Percentiles rank a stretch among this genome's conserved stretches.
Conservation (phyloP, 2,329 filamentous ascomycete genomes). For the Aureobasidium uvarum region DNA sequence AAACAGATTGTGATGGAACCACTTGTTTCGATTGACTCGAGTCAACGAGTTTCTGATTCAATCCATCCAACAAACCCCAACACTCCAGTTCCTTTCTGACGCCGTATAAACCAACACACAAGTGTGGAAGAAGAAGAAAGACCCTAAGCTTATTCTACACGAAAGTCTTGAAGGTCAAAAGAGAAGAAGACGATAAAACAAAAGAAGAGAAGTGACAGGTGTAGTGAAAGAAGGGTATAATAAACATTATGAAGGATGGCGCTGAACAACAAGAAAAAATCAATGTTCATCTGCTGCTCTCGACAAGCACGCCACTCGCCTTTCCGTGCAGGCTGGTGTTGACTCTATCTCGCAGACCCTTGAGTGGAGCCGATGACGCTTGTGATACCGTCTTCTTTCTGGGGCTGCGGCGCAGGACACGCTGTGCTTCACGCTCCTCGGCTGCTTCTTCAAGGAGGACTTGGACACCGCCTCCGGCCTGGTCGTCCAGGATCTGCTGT, state of each 20-base stretch:
- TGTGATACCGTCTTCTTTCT: constrained; percentile 45
- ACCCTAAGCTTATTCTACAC: constrained; percentile 2
- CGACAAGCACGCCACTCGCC: constrained; percentile 47
- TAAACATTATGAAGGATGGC: constrained; percentile 14
- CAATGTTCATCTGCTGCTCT: constrained; percentile 41
- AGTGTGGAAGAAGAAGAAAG: not conserved
- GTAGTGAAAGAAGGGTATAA: constrained; percentile 10
- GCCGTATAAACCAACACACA: not conserved
- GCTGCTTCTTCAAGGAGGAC: constrained; percentile 43
- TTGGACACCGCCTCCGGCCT: constrained; percentile 38
- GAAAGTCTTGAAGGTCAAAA: not conserved
- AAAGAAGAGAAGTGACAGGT: not conserved
- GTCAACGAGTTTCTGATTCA: not conserved
- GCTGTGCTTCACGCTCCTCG: constrained; percentile 40
- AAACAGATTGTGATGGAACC: not conserved
- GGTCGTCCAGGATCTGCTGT: constrained; percentile 45
- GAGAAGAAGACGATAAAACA: not conserved
- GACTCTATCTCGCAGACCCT: constrained; percentile 29
- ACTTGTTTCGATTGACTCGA: not conserved
- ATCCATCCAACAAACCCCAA: not conserved
- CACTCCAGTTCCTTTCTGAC: not conserved
- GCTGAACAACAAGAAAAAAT: not conserved
- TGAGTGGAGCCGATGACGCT: constrained; percentile 34
- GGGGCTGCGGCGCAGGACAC: constrained; percentile 41
- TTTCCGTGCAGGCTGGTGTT: constrained; percentile 46